Conservation (phyloP, 2,329 filamentous ascomycete species). For the Diplodia intermedia region DNA sequence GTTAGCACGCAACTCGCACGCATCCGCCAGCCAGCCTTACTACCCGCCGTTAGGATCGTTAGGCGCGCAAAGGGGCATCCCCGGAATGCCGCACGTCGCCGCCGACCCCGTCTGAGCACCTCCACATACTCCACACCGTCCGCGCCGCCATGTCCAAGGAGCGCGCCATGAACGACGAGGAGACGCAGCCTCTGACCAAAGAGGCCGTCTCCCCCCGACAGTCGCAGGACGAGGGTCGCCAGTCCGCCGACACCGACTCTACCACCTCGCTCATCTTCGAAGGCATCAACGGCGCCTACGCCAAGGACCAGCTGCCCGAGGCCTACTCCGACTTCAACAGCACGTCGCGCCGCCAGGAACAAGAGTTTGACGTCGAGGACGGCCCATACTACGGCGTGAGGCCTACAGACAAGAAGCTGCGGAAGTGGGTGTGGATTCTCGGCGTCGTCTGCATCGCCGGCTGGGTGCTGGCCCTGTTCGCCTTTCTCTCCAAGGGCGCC, state of each 20-base stretch:
- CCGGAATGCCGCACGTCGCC: slow-evolving; percentile 19
- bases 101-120: slow-evolving; percentile 12
- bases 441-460: slow-evolving; percentile 67
- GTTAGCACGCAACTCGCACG: too few relatives aligned
- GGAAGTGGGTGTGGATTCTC: slow-evolving; percentile 67
- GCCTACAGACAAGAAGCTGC: slow-evolving; percentile 70
- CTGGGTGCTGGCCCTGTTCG: slow-evolving; percentile 72
- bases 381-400: slow-evolving; percentile 54
- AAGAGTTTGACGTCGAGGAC: slow-evolving; percentile 58
- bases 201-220: slow-evolving; percentile 40
- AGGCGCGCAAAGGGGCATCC: slow-evolving; percentile 6
- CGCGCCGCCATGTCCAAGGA: slow-evolving; percentile 42
- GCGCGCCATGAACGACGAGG: slow-evolving; percentile 50
- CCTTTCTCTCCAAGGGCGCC: slow-evolving; percentile 70
- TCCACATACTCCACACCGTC: slow-evolving; percentile 23
- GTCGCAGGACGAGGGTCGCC: slow-evolving; percentile 49
- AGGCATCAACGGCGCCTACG: slow-evolving; percentile 67
- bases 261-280: slow-evolving; percentile 85
- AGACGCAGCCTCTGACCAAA: slow-evolving; percentile 54
- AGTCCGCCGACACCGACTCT: slow-evolving; percentile 77
- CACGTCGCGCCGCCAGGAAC: slow-evolving; percentile 56
- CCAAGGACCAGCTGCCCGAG: slow-evolving; percentile 42
- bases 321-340: slow-evolving; percentile 51
- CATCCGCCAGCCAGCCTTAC: background rate
- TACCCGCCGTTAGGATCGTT: too few relatives aligned